Percentiles rank a stretch among this genome's conserved stretches.
These are phyloP conservation scores for Medicago lupulina DNA, from an alignment of 306 rosid species.

Conservation along the genomic window DNA sequence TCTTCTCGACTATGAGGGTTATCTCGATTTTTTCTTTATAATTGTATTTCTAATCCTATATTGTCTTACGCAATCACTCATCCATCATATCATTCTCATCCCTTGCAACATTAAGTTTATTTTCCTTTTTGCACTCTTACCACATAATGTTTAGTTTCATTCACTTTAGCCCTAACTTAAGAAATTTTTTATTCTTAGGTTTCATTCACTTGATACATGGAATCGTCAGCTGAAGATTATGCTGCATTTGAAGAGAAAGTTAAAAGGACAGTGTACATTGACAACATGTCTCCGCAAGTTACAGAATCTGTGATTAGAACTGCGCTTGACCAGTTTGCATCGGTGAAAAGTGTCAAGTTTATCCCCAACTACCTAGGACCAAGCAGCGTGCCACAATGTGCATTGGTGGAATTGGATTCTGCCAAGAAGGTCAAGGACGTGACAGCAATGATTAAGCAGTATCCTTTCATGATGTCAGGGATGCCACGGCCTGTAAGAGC, in stretches of 20 bases:
- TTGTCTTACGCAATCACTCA: not conserved
- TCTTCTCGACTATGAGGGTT: not conserved
- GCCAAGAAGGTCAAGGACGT: slow-evolving; percentile 58
- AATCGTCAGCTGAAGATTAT: slow-evolving; percentile 53
- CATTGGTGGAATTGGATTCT: slow-evolving; percentile 76
- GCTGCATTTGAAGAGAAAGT: slow-evolving; percentile 72
- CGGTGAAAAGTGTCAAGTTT: slow-evolving; percentile 62
- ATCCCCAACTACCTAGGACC: slow-evolving; percentile 72
- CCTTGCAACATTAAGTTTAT: not conserved
- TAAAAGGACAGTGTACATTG: slow-evolving; percentile 68
- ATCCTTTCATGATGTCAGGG: slow-evolving; percentile 87
- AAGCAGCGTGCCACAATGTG: slow-evolving; percentile 54
- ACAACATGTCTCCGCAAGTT: slow-evolving; percentile 79
- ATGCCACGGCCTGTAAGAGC: slow-evolving; percentile 90
- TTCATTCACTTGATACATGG: slow-evolving; percentile 50
- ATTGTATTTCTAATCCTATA: not conserved
- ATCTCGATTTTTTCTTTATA: not conserved
- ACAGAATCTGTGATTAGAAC: slow-evolving; percentile 71
- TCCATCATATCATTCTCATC: not conserved
- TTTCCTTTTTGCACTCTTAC: not conserved
- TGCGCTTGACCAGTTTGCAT: slow-evolving; percentile 77
- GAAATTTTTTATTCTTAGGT: slow-evolving; percentile 42
- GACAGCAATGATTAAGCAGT: slow-evolving; percentile 40
- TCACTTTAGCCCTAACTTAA: not conserved
- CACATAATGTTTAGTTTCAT: not conserved